Percentiles rank a stretch among this genome's conserved stretches.
Conservation (phyloP, 2,329 filamentous ascomycete species). For the Penicillium palitans region DNA sequence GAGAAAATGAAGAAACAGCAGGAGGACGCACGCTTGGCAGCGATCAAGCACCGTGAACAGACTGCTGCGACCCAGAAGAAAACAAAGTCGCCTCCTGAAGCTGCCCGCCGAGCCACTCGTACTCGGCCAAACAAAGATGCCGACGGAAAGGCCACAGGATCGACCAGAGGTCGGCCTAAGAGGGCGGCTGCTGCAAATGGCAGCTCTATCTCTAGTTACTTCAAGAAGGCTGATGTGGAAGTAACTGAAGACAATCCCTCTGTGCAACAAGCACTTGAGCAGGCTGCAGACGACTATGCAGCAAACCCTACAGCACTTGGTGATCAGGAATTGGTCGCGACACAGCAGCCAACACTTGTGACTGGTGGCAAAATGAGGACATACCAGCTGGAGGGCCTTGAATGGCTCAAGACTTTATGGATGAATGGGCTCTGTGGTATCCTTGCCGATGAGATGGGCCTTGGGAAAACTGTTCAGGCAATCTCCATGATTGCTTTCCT, state of each 20-base stretch:
- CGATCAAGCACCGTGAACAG: conserved; percentile 33
- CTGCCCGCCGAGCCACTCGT: conserved; percentile 36
- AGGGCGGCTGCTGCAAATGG: conserved; percentile 28
- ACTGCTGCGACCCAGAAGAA: conserved; percentile 30
- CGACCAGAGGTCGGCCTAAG: conserved; percentile 32
- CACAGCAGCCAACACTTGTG: conserved; percentile 80
- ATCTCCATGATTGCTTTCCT: conserved; percentile 85
- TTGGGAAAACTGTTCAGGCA: conserved; percentile 89
- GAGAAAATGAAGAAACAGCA: conserved; percentile 52
- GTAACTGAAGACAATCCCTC: conserved; percentile 54
- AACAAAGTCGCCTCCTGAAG: conserved; percentile 24
- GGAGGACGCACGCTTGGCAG: conserved; percentile 43
- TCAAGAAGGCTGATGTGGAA: conserved; percentile 60
- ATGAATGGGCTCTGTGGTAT: conserved; percentile 93
- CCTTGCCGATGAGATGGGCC: conserved; percentile 89
- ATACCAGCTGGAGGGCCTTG: conserved; percentile 90
- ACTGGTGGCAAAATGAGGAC: conserved; percentile 87
- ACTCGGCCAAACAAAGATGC: conserved; percentile 21
- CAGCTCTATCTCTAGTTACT: conserved; percentile 58
- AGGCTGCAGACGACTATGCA: conserved; percentile 59
- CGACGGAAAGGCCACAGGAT: conserved; percentile 23
- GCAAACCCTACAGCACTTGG: conserved; percentile 62
- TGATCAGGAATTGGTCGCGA: conserved; percentile 71
- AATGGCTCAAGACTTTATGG: conserved; percentile 81
- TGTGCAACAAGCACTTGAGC: conserved; percentile 58